These are phyloP conservation scores for Saccharomycopsis fibuligera DNA, from an alignment of 805 yeast species.

Conservation along the genomic window DNA sequence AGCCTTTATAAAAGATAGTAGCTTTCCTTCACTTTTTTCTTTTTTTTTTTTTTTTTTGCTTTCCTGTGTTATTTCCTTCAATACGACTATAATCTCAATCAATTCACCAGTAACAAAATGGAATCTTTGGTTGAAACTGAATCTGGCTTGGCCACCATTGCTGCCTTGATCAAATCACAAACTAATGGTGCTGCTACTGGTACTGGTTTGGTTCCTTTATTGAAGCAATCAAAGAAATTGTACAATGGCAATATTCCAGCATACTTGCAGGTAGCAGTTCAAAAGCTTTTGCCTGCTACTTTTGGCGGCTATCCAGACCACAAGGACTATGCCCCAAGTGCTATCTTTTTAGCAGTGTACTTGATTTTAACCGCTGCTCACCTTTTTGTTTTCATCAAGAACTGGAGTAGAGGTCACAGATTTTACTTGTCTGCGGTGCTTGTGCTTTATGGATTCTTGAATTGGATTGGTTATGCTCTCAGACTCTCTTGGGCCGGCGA, in stretches of 20 bases:
- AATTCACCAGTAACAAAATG: not conserved
- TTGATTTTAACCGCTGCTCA: conserved; percentile 43
- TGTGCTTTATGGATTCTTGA: conserved; percentile 44
- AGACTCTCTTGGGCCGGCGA: conserved; percentile 57
- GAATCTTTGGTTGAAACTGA: not conserved
- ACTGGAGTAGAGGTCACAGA: conserved; percentile 50
- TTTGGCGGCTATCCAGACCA: conserved; percentile 58
- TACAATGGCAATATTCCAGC: conserved; percentile 37
- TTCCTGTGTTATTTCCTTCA: not conserved
- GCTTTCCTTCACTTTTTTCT: too few species aligned
- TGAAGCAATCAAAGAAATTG: conserved; percentile 30
- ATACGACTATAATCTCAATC: not conserved
- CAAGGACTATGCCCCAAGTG: conserved; percentile 54
- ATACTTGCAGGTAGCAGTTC: conserved; percentile 27
- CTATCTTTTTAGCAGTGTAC: conserved; percentile 50
- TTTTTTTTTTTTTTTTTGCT: too few species aligned
- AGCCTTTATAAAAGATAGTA: too few species aligned
- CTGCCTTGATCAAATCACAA: conserved; percentile 12
- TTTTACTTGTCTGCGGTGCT: conserved; percentile 52
- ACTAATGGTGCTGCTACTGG: conserved; percentile 44
- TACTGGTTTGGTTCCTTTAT: conserved; percentile 38
- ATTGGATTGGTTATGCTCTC: conserved; percentile 52
- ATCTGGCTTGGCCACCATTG: not conserved
- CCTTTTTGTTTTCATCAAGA: conserved; percentile 38
- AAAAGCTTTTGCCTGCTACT: conserved; percentile 37